Base-by-base conservation (phyloP, 192 early-diverging fungal genomes). In the Diversispora eburnea region DNA sequence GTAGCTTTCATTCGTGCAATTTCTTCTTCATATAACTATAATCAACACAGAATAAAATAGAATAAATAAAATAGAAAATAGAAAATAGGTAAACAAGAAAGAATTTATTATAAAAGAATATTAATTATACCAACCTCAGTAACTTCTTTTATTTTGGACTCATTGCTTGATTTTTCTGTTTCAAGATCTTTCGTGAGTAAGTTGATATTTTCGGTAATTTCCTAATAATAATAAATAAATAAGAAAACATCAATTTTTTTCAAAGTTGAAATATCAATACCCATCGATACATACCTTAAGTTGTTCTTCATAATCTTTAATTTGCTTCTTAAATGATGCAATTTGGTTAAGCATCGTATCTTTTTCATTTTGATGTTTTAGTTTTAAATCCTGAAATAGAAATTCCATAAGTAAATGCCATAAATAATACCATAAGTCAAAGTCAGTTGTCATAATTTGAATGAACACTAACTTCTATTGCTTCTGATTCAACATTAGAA, bases 271-370 rank as follows among this genome's bases (percentile, higher is more conserved):
- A 33, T 33, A 33, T 33, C 25, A 33, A 33, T 33, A 51, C 13
- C 5, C 0, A 51, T 51, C 49, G 1, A 41, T 22, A 10, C 3
- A 20, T 68, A 68, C 67, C 39, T 39, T 8, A 42, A 66, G 67
- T 54, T 51, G 47, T 33, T 68, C 67, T 51, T 68, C 67, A 51
- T 68, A 51, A 25, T 68, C 49, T 19, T 68, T 68, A 48, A 45
- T 51, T 54, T 68, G 41, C 45, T 68, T 68, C 25, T 56, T 72
- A 17, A n/a, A 58, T 19, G 47, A 19, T 17, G 58, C 9, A 33
- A 72, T 20, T 61, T 72, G 57, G 5, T 61, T 49, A 22, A n/a
- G 45, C 42, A 72, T 7, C 41, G 43, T 20, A 15, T 62, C 47
- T 10, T 59, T 52, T 59, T 71, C 69, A 4, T 71, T 56, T 22